Evolutionary conservation across 2,329 filamentous ascomycete genomes (phyloP).

Genomic region (Penicillium fuscoglaucum): DNA sequence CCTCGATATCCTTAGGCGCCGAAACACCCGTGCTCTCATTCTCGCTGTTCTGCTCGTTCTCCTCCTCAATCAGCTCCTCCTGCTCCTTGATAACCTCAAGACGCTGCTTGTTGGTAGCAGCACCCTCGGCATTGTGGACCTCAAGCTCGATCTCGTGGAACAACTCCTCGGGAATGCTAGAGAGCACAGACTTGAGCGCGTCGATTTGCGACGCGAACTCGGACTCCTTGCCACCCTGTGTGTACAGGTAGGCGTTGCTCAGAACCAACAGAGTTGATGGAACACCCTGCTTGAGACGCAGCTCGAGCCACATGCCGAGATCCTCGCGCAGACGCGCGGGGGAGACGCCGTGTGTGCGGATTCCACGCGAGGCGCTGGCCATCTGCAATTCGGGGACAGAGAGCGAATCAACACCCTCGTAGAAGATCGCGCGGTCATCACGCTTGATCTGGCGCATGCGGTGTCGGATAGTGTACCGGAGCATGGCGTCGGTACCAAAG

Average conservation of each 20-base stretch:
- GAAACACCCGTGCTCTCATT: slow-evolving; percentile 73
- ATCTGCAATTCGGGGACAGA: slow-evolving; percentile 92
- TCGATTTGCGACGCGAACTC: slow-evolving; percentile 90
- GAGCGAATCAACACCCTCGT: slow-evolving; percentile 87
- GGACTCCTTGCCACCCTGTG: slow-evolving; percentile 68
- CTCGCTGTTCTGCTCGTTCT: slow-evolving; percentile 86
- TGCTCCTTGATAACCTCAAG: slow-evolving; percentile 98
- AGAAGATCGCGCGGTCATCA: slow-evolving; percentile 90
- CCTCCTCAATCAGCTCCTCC: slow-evolving; percentile 95
- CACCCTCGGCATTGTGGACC: slow-evolving; percentile 93
- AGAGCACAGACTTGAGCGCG: slow-evolving; percentile 86
- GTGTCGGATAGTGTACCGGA: slow-evolving; percentile 94
- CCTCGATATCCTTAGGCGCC: slow-evolving; percentile 78
- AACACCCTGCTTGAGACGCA: slow-evolving; percentile 90
- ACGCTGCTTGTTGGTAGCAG: slow-evolving; percentile 97
- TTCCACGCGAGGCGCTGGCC: slow-evolving; percentile 86
- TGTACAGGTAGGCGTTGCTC: slow-evolving; percentile 98
- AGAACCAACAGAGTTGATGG: slow-evolving; percentile 93
- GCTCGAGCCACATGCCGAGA: slow-evolving; percentile 88
- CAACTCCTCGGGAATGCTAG: slow-evolving; percentile 92
- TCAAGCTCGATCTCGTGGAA: slow-evolving; percentile 99
- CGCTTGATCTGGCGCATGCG: slow-evolving; percentile 99
- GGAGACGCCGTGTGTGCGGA: slow-evolving; percentile 88
- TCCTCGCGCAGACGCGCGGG: slow-evolving; percentile 86
- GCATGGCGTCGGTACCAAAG: slow-evolving; percentile 96